Base-by-base conservation (phyloP, 805 yeast genomes). In the Dipodascopsis uninucleata region DNA sequence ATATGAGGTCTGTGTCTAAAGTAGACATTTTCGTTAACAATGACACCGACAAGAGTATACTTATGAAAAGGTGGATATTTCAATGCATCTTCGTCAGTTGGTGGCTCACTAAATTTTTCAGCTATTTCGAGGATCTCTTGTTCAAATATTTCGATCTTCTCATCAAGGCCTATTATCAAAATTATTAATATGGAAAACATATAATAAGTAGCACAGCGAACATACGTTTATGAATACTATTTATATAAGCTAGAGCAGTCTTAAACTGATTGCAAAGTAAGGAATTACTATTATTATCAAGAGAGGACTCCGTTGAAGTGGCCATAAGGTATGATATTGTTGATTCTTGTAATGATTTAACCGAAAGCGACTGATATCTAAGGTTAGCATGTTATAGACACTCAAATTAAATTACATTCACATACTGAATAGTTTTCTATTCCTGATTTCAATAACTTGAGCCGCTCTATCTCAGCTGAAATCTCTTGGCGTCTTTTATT, bases 1-100 rank as follows among this genome's bases (percentile, higher is more conserved):
- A 22, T 18, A 31, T 29, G 31, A 38, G 28, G n/a, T n/a, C n/a
- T n/a, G n/a, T n/a, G n/a, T n/a, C n/a, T n/a, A 31, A 31, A 53
- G 18, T 36, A 47, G 14, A 24, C 28, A 12, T 22, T 16, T 9
- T 43, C 33, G 31, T 36, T 35, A 12, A 53, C 36, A 14, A 50
- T 35, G 4, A 49, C 53, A 4, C 58, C 58, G 5, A 52, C 39
- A 8, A 54, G 50, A 3, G 36, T 28, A 24, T 54, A 54, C 31
- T 44, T 33, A 17, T 53, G 58, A 28, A 47, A 53, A 31, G 22
- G 16, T 5, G 54, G 47, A 3, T 28, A 36, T 8, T 33, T 26
- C 20, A 36, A 22, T 7, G 24, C 46, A 16, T 47, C 53, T 16
- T 22, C 28, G 31, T 29, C 36, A 1, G 41, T n/a, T 3, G 53